Base-by-base conservation (phyloP, 106 monocot species). In the Platanthera zijinensis region DNA sequence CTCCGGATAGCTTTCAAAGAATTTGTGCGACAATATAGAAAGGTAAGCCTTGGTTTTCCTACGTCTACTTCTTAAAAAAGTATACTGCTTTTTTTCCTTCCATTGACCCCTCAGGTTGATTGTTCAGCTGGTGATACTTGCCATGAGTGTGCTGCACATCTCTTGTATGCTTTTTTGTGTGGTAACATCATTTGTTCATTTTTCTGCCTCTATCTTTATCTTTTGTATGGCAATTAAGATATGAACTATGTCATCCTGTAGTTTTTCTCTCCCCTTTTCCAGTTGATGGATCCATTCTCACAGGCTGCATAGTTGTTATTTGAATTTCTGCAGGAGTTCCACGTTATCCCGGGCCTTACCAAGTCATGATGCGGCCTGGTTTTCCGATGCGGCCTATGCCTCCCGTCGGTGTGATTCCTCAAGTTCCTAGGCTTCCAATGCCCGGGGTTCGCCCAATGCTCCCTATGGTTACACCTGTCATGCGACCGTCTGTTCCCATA, bases 311-410 rank as follows among this genome's bases (percentile, higher is more conserved):
- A 92, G 89, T 66, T 83, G 10, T 83, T 83, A 77, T 80, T 53
- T 78, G 59, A 63, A 52, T 79, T 79, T 79, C 48, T 92, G 80
- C 89, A 99, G 97, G 97, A 57, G 75, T 94, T 80, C 84, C 83
- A 57, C 93, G 86, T 51, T 89, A 91, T 85, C 96, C 93, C 50
- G 57, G 66, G 47, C 93, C 84, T 54, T 97, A 89, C 73, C 88
- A 86, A 21, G 46, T 82, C 62, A 77, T 89, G 83, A 50, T 84
- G 51, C 89, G 91, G 11, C 89, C 94, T 63, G 88, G 87, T 5
- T 99, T 85, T 88, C 86, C 83, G 63, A 89, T 84, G 54, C 90
- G 89, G 3, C 83, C 95, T 5, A 80, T 89, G 67, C 79, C 84
- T 2, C 86, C 89, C 76, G 28, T 82, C 14, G 87, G 92, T 81